phyloP scores from a whole-genome alignment of 768 basidiomycete species.

The Mycena alexandri region DNA sequence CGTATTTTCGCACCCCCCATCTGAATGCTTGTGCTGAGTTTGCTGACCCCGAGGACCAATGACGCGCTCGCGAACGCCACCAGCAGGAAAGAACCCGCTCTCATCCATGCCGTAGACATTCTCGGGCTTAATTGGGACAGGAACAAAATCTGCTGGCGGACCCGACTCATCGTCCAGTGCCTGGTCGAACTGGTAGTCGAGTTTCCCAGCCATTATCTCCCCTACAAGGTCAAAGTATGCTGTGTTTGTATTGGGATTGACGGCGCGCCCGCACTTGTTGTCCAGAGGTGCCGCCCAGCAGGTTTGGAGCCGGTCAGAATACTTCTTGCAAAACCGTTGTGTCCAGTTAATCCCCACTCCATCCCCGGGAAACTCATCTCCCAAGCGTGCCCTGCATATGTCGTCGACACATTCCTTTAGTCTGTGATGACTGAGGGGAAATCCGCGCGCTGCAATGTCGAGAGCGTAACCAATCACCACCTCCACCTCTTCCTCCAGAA shows the following conservation, averaged over 20 bases:
- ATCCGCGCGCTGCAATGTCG: constrained; percentile 48
- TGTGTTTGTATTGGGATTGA: constrained; percentile 51
- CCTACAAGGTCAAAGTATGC: constrained; percentile 51
- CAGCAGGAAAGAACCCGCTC: constrained; percentile 41
- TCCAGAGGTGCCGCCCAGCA: constrained; percentile 52
- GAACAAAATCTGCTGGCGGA: not conserved
- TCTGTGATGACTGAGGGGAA: constrained; percentile 48
- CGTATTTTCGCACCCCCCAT: constrained; percentile 48
- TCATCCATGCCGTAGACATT: constrained; percentile 52
- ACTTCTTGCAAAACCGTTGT: constrained; percentile 44
- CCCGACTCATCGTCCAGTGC: not conserved
- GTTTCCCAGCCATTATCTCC: constrained; percentile 31
- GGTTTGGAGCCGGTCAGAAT: constrained; percentile 44
- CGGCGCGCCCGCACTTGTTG: constrained; percentile 47
- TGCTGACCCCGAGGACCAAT: constrained; percentile 42
- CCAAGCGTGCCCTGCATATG: constrained; percentile 44
- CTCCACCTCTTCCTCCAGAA: constrained; percentile 46
- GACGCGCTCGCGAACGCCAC: constrained; percentile 30
- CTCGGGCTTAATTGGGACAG: constrained; percentile 39
- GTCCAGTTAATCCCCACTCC: constrained; percentile 56
- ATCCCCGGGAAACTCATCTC: constrained; percentile 43
- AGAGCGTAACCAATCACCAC: constrained; percentile 45
- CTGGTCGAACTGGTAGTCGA: constrained; percentile 23
- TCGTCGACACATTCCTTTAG: constrained; percentile 51
- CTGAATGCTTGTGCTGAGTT: constrained; percentile 47